phyloP scores from a whole-genome alignment of 108 stramenopile species.

The Parmales sp. region DNA sequence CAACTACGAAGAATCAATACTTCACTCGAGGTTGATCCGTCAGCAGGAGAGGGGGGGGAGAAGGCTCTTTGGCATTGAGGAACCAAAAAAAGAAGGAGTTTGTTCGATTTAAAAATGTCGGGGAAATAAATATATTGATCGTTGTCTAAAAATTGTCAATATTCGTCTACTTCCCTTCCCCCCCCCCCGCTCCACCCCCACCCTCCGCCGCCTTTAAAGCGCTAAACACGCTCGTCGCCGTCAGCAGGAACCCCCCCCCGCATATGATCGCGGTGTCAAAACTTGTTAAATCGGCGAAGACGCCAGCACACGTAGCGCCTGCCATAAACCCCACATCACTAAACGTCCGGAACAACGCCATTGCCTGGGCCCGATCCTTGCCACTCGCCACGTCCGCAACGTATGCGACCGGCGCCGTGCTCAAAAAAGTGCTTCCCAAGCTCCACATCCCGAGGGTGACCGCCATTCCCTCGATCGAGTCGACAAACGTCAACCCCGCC shows the following conservation, averaged over 20 bases:
- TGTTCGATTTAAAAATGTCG: too few species aligned
- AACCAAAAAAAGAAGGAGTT: too few species aligned
- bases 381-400: constrained; percentile 54
- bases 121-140: too few species aligned
- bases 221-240: constrained; percentile 65
- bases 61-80: too few species aligned
- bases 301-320: constrained; percentile 60
- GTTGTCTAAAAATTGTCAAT: too few species aligned
- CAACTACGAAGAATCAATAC: too few species aligned
- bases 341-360: constrained; percentile 61
- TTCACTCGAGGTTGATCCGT: too few species aligned
- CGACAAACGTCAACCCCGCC: constrained; percentile 37
- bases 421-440: constrained; percentile 51
- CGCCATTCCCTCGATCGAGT: constrained; percentile 24
- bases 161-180: too few species aligned
- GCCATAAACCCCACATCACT: constrained; percentile 72
- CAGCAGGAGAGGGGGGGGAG: too few species aligned
- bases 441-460: constrained; percentile 54
- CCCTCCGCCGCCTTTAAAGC: too few species aligned
- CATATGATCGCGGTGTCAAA: constrained; percentile 60
- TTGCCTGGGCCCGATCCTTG: constrained; percentile 58
- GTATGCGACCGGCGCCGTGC: constrained; percentile 62
- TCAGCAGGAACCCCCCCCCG: constrained; percentile 45
- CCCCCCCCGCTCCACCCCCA: too few species aligned
- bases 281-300: constrained; percentile 53